These are phyloP conservation scores for Kodamaea arcana DNA, from an alignment of 1,139 yeast genomes.

Conservation along the genomic window DNA sequence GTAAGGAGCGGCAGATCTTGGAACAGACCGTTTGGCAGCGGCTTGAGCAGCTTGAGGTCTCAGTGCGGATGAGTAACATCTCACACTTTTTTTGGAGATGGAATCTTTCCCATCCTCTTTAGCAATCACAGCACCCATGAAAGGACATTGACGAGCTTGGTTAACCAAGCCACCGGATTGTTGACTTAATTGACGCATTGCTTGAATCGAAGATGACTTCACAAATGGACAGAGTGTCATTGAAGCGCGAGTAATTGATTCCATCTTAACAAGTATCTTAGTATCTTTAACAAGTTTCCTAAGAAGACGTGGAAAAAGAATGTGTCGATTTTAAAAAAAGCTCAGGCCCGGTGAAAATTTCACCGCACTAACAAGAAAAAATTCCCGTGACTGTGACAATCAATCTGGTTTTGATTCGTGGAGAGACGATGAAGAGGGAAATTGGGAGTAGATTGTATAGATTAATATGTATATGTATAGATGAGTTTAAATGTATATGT, in stretches of 20 bases:
- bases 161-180: conserved; percentile 45
- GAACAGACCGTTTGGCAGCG: conserved; percentile 14
- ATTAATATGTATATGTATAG: not conserved
- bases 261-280: conserved; percentile 58
- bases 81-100: conserved; percentile 27
- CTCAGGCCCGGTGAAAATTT: not conserved
- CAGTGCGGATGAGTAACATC: conserved; percentile 56
- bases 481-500: not conserved
- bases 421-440: not conserved
- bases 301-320: too few relatives aligned
- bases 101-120: conserved; percentile 47
- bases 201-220: conserved; percentile 59
- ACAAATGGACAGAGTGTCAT: conserved; percentile 84
- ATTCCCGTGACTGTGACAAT: too few relatives aligned
- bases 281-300: too few relatives aligned
- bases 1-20: conserved; percentile 28
- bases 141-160: conserved; percentile 79
- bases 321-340: too few relatives aligned
- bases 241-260: conserved; percentile 72
- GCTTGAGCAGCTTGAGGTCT: conserved; percentile 51
- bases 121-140: conserved; percentile 70
- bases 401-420: not conserved
- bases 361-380: not conserved
- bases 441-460: not conserved
- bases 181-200: conserved; percentile 51